Evolutionary conservation across 108 stramenopile species (phyloP).

Genomic region (Fragilaria radians): DNA sequence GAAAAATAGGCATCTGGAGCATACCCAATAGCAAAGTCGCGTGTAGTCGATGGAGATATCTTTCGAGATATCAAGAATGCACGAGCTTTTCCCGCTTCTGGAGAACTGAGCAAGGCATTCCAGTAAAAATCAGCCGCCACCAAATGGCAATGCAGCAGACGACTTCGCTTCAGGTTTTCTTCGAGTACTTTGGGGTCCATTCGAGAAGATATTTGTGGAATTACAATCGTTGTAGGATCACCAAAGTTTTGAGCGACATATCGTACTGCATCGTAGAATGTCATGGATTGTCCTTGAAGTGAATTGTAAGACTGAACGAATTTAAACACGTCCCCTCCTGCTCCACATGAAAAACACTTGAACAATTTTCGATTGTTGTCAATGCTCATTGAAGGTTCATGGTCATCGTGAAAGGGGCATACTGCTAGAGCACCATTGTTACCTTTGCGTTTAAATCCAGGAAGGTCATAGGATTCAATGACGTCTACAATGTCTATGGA

Average conservation of each 20-base stretch:
- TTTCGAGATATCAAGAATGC: conserved; percentile 57
- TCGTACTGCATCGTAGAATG: conserved; percentile 67
- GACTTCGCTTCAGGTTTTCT: conserved; percentile 7
- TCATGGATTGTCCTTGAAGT: conserved; percentile 30
- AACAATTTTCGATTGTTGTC: conserved; percentile 62
- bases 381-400: conserved; percentile 76
- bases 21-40: conserved; percentile 81
- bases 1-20: conserved; percentile 78
- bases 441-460: conserved; percentile 36
- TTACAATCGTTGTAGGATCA: conserved; percentile 7
- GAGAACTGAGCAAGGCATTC: conserved; percentile 47
- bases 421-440: conserved; percentile 47
- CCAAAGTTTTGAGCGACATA: conserved; percentile 44
- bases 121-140: conserved; percentile 83
- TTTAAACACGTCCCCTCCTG: conserved; percentile 83
- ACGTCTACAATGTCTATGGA: conserved; percentile 41
- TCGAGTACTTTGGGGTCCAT: background rate
- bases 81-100: conserved; percentile 62
- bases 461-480: conserved; percentile 58
- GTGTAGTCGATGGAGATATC: conserved; percentile 50
- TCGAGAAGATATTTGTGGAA: background rate
- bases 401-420: conserved; percentile 93
- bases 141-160: conserved; percentile 60
- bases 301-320: conserved; percentile 74
- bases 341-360: conserved; percentile 94